phyloP scores from a whole-genome alignment of 1,284 basidiomycete species.

The Anthracocystis walkeri region DNA sequence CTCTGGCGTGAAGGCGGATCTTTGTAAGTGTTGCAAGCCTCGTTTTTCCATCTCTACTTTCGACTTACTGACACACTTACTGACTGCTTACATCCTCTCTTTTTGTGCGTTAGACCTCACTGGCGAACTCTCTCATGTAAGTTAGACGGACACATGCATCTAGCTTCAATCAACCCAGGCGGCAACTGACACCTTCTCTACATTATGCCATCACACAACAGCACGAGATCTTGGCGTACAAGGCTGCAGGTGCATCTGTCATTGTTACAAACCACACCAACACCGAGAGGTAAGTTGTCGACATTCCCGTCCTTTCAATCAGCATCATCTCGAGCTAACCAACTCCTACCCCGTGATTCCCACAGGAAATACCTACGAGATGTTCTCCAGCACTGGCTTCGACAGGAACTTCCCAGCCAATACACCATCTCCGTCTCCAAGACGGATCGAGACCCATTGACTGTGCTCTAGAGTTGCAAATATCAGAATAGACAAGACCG shows the following conservation, averaged over 20 bases:
- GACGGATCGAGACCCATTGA: slow-evolving; percentile 46
- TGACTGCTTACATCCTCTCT: background rate
- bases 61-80: background rate
- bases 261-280: slow-evolving; percentile 66
- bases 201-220: slow-evolving; percentile 10
- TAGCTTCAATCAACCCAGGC: background rate
- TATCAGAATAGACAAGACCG: background rate
- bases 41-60: background rate
- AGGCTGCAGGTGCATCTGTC: slow-evolving; percentile 61
- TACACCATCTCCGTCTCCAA: slow-evolving; percentile 34
- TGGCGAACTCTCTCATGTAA: slow-evolving; percentile 63
- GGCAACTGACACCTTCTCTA: background rate
- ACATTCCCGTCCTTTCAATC: background rate
- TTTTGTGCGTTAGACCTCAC: slow-evolving; percentile 45
- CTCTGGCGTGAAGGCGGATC: slow-evolving; percentile 51
- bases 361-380: slow-evolving; percentile 54
- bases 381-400: slow-evolving; percentile 50
- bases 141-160: slow-evolving; percentile 2
- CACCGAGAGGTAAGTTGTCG: slow-evolving; percentile 54
- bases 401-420: slow-evolving; percentile 16
- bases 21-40: slow-evolving; percentile 41
- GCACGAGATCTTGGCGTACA: slow-evolving; percentile 66
- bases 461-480: slow-evolving; percentile 31
- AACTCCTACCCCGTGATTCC: background rate
- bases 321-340: background rate